phyloP scores from a whole-genome alignment of 2,329 filamentous ascomycete genomes.

The Ascochyta clinopodiicola region DNA sequence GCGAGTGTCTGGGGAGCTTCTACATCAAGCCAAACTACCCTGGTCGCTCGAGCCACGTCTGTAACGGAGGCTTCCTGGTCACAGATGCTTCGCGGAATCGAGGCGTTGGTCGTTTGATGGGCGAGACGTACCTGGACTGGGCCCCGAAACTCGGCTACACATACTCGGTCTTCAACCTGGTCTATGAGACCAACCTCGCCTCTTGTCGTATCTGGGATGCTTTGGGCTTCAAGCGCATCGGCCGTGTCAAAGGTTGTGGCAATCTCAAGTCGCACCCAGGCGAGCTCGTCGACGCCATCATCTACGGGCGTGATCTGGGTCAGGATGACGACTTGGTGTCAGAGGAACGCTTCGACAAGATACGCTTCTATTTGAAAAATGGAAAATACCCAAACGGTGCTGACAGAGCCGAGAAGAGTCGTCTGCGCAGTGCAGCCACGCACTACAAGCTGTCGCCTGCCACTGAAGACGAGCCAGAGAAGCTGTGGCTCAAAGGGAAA shows the following conservation, averaged over 20 bases:
- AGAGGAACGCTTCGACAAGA: constrained; percentile 98
- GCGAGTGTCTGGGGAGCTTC: constrained; percentile 85
- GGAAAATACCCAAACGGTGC: constrained; percentile 91
- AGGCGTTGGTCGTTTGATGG: constrained; percentile 60
- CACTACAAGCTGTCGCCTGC: constrained; percentile 82
- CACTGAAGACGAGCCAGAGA: constrained; percentile 54
- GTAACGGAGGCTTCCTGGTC: constrained; percentile 66
- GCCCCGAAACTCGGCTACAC: constrained; percentile 73
- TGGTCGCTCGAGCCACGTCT: constrained; percentile 87
- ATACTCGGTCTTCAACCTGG: constrained; percentile 92
- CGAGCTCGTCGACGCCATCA: constrained; percentile 58
- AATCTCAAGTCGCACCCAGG: constrained; percentile 56
- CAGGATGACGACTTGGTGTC: constrained; percentile 82
- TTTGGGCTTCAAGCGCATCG: constrained; percentile 90
- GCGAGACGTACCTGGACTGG: constrained; percentile 60
- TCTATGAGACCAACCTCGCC: constrained; percentile 91
- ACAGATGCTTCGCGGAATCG: constrained; percentile 56
- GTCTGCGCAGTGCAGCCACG: constrained; percentile 88
- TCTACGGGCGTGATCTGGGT: constrained; percentile 66
- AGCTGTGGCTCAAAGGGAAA: constrained; percentile 96
- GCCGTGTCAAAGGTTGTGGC: constrained; percentile 69
- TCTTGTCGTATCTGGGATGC: constrained; percentile 92
- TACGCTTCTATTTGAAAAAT: constrained; percentile 95
- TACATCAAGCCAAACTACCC: constrained; percentile 96
- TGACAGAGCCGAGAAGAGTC: constrained; percentile 93